These are phyloP conservation scores for Bidens hawaiensis DNA, from an alignment of 140 eudicot genomes.

Conservation along the genomic window DNA sequence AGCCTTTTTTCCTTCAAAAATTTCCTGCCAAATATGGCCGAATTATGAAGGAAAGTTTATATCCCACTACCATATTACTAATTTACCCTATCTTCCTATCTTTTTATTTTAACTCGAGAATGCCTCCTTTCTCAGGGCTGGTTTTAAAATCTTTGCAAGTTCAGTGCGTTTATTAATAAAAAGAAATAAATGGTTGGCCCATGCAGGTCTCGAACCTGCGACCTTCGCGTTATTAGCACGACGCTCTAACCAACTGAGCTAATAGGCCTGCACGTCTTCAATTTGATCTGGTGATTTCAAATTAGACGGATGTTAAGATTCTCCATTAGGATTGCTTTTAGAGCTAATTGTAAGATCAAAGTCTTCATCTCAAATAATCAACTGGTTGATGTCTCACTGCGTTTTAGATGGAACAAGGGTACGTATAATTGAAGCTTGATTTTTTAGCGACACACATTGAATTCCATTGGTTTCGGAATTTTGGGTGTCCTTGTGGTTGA, in stretches of 20 bases:
- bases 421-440: not conserved
- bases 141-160: not conserved
- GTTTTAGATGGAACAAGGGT: not conserved
- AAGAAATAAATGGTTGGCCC: constrained; percentile 36
- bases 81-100: too few species aligned
- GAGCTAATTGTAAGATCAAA: not conserved
- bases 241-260: constrained; percentile 99
- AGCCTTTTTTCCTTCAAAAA: too few species aligned
- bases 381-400: not conserved
- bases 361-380: not conserved
- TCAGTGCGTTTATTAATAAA: not conserved
- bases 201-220: constrained; percentile 99
- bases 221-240: constrained; percentile 99
- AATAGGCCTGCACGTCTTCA: constrained; percentile 43
- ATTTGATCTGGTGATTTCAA: not conserved
- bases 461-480: not conserved
- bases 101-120: too few species aligned
- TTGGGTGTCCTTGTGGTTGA: too few species aligned
- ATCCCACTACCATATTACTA: too few species aligned
- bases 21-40: too few species aligned
- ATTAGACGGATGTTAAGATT: not conserved
- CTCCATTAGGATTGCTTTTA: too few species aligned
- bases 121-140: too few species aligned
- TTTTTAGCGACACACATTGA: not conserved
- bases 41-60: too few species aligned